Base-by-base conservation (phyloP, 2,329 filamentous ascomycete genomes). In the Apiospora marii region DNA sequence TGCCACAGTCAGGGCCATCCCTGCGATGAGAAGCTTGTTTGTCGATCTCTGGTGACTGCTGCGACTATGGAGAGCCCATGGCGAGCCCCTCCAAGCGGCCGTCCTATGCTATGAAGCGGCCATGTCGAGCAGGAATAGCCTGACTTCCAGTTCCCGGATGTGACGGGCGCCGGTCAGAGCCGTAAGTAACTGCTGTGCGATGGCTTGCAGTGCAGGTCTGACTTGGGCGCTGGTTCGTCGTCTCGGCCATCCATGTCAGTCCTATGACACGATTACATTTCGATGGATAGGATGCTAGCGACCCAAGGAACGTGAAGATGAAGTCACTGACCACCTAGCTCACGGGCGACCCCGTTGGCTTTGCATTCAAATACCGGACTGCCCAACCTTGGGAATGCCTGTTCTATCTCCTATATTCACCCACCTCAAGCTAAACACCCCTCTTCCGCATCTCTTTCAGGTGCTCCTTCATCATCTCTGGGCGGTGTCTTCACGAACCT, bases 241-340 rank as follows among this genome's bases (percentile, higher is more conserved):
- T 64, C 30, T 64, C 19, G 58, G 58, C 34, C 34, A 64, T 41
- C 58, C 58, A 64, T 64, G 58, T n/a, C 30, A 64, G 34, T 41
- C 58, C 58, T 64, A 75, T 73, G 71, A 73, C 70, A 74, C 71
- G 67, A 76, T 77, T 73, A 73, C 73, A 37, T 69, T 75, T 68
- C 74, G 68, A 16, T 46, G 37, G 43, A 43, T 41, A 41, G 71
- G 71, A 51, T 24, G 69, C 73, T 53, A 51, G 37, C 58, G 69
- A 30, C 61, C 13, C 27, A 12, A 37, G 43, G 58, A 77, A 73
- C 70, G 68, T 67, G 69, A 72, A 73, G 51, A 76, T 79, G 78
- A 79, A 79, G 77, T 80, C 79, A 79, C 76, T 53, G 70, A 37
- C 72, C 58, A 69, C 48, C 58, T n/a, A 64, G 19, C 58, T 34